Evolutionary conservation across 306 rosid species (phyloP), one percentile per base, ranked within the genome.

Genomic region (Trifolium repens): DNA sequence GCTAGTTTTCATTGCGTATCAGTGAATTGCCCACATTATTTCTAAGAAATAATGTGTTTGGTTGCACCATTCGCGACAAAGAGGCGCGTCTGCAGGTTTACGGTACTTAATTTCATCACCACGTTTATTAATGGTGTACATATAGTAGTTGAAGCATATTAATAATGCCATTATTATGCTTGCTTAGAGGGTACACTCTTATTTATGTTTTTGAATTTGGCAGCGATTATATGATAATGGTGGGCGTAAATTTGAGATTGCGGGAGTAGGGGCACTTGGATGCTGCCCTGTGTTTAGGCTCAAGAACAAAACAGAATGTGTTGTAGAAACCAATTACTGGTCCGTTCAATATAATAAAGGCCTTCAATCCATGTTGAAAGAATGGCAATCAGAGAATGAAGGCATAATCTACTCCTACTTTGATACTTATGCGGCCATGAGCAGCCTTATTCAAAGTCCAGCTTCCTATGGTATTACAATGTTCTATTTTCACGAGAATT

Each of bases 171-270:
- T 50, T 52, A 16, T 16, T 52, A 46, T 46, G 16, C n/a, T 12
- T 19, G 61, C 61, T 55, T 9, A 19, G 32, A 55, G 34, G 61
- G 4, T 24, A n/a, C 0, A 50, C 22, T 22, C 35, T 57, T 26
- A 5, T 5, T 11, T 5, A 57, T 57, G n/a, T 58, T 58, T 24
- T 19, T 27, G 0, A 58, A 5, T 78, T 44, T 42, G 57, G 79
- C 88, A 93, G 98, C 76, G 94, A 35, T 60, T 91, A 55, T 86
- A 90, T 8, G 68, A 82, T 16, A 59, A 44, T 37, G 98, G 98
- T 4, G 94, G 64, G 0, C 92, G 94, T 13, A 94, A 88, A 46
- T 89, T 87, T 85, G 89, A 73, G 72, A 78, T 91, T 9, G 67
- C 54, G 0, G 97, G 96, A 16, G 72, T 85, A 13, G 96, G 90